Evolutionary conservation across 1,139 yeast species (phyloP), one percentile per base, ranked within the genome.

Genomic region (Debaryomyces robertsiae): DNA sequence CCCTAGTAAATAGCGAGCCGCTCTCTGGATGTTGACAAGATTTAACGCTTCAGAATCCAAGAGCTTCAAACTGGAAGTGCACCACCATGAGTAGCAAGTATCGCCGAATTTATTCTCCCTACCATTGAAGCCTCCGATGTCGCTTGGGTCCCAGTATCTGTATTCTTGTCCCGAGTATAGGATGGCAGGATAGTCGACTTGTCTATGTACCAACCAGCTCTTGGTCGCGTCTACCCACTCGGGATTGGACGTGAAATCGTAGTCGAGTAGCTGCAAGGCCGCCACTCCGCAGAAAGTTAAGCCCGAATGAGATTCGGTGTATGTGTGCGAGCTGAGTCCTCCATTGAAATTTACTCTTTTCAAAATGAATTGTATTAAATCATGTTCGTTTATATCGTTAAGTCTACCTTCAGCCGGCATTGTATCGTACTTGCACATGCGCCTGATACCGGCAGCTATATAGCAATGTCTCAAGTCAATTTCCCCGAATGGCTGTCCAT

Each of bases 1-100:
- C 1, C 61, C 49, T n/a, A 86, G 53, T 17, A 93, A 63, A 53
- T 75, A 90, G 3, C 57, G 49, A 6, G 57, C 53, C 2, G 78
- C 75, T 3, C 58, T 56, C 0, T 57, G 55, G 1, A 51, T 37
- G 42, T 82, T 72, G 1, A 78, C 54, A 13, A 80, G 56, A 0
- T 51, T 45, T 41, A 56, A 51, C 27, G 50, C 52, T 3, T 44
- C 46, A 1, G 41, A 38, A 13, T 54, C 57, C 25, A 82, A 60
- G 35, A 84, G 47, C 2, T 58, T 57, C 44, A 90, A 64, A 7
- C 89, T 70, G 1, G 80, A 94, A 7, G 81, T 60, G 36, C 81
- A 78, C 98, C 98, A 93, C 75, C 91, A 93, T 6, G 88, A 79
- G 60, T 93, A 93, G 64, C 98, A 93, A 0, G 96, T 86, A 60